Conservation (phyloP, 2,329 filamentous ascomycete genomes). For the Pseudofabraea citricarpa region DNA sequence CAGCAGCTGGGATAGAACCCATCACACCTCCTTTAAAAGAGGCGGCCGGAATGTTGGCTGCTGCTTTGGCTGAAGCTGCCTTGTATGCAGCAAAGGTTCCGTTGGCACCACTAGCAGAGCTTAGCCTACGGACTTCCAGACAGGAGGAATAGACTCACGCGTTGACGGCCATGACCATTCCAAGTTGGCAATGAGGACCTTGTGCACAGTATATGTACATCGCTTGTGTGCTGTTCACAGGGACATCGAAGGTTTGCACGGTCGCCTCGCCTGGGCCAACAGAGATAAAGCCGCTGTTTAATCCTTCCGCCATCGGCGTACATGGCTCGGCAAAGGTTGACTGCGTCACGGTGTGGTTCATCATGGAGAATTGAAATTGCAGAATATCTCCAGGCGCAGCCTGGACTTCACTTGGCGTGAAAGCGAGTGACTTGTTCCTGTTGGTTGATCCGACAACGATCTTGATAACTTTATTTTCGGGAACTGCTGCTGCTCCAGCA, state of each 20-base stretch:
- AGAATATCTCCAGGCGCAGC: slow-evolving; percentile 43
- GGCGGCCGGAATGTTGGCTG: slow-evolving; percentile 4
- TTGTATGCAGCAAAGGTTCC: slow-evolving; percentile 7
- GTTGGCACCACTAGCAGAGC: neutral
- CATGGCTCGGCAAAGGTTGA: slow-evolving; percentile 28
- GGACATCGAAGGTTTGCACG: slow-evolving; percentile 8
- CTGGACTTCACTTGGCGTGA: slow-evolving; percentile 43
- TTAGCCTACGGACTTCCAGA: neutral
- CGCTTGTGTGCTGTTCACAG: slow-evolving; percentile 30
- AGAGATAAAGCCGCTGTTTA: slow-evolving; percentile 27
- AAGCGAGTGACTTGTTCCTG: slow-evolving; percentile 56
- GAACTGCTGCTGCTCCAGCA: neutral
- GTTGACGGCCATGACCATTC: slow-evolving; percentile 38
- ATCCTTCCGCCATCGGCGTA: slow-evolving; percentile 12
- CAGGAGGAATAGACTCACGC: slow-evolving; percentile 7
- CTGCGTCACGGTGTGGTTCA: slow-evolving; percentile 44
- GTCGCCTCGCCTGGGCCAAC: slow-evolving; percentile 2
- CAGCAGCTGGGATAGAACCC: slow-evolving; percentile 5
- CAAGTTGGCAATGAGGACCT: slow-evolving; percentile 31
- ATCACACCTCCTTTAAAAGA: slow-evolving; percentile 3
- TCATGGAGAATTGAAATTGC: slow-evolving; percentile 48
- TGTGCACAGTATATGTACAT: slow-evolving; percentile 36
- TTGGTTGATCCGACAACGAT: slow-evolving; percentile 7
- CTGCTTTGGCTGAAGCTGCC: slow-evolving; percentile 4
- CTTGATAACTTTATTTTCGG: slow-evolving; percentile 4